Conservation (phyloP, 805 yeast genomes). For the Saitoella complicata region DNA sequence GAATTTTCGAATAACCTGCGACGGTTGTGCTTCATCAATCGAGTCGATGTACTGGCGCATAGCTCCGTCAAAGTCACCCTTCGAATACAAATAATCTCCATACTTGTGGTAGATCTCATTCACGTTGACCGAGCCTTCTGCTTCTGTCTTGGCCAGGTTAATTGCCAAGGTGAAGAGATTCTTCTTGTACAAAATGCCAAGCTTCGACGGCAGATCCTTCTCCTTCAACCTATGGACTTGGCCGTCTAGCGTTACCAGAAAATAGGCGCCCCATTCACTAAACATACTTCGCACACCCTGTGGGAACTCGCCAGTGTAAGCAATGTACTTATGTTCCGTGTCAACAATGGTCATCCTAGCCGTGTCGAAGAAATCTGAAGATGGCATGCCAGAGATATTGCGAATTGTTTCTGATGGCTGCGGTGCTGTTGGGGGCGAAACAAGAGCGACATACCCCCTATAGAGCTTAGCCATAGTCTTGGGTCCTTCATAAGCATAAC, state of each 20-base stretch:
- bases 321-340: slow-evolving; percentile 47
- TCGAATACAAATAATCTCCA: slow-evolving; percentile 57
- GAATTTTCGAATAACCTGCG: slow-evolving; percentile 63
- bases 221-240: slow-evolving; percentile 51
- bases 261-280: slow-evolving; percentile 38
- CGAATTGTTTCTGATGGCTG: slow-evolving; percentile 8
- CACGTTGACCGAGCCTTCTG: slow-evolving; percentile 17
- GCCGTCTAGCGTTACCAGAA: slow-evolving; percentile 59
- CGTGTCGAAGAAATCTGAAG: slow-evolving; percentile 22
- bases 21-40: slow-evolving; percentile 40
- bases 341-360: slow-evolving; percentile 55
- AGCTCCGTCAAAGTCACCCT: slow-evolving; percentile 51
- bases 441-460: slow-evolving; percentile 41
- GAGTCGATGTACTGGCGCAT: slow-evolving; percentile 56
- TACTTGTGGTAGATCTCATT: slow-evolving; percentile 28
- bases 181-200: slow-evolving; percentile 51
- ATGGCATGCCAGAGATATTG: slow-evolving; percentile 17
- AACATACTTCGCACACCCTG: slow-evolving; percentile 46
- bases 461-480: slow-evolving; percentile 37
- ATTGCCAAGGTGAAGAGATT: slow-evolving; percentile 61
- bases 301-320: slow-evolving; percentile 54
- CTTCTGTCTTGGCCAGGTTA: slow-evolving; percentile 36
- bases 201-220: slow-evolving; percentile 46
- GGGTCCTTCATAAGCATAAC: slow-evolving; percentile 39
- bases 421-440: slow-evolving; percentile 31